Evolutionary conservation across 2,329 filamentous ascomycete species (phyloP), one percentile per base, ranked within the genome.

Genomic region (Diaporthe longicolla): DNA sequence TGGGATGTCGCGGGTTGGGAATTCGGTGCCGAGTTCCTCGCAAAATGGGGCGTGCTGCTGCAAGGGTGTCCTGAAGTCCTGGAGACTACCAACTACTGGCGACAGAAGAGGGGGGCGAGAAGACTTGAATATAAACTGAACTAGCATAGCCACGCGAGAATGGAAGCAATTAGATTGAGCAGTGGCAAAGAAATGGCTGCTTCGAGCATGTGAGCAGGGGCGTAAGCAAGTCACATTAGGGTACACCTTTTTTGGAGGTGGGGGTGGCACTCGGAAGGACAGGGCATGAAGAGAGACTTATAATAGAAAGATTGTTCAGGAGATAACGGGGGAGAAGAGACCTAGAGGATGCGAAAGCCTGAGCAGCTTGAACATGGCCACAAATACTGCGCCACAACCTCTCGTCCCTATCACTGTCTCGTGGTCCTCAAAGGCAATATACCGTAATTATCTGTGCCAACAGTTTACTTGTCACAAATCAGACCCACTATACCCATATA

Each of bases 1-100:
- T 45, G 58, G 58, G 58, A 61, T 29, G 37, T 37, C n/a, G 26
- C n/a, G 35, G 58, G 58, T 1, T 61, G 58, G 37, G 58, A 61
- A 17, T 61, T 61, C 24, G 21, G 37, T 40, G 9, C 37, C 35
- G n/a, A 43, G n/a, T 61, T 61, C n/a, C 29, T 61, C 2, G 13
- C 21, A 10, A 61, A 17, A 40, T 45, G 21, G 35, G 58, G 35
- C 11, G 8, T 21, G 7, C n/a, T 61, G n/a, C 24, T 61, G 13
- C 24, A 40, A 26, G 58, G 58, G 5, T 61, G 58, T 40, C 19
- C 58, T 6, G 35, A 26, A 29, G 35, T 17, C 13, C 15, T 43
- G n/a, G 37, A 61, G 15, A 17, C 37, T 26, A 61, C 37, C n/a
- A 61, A 61, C 37, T 29, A 61, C n/a, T 61, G 58, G 58, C 35